Evolutionary conservation across 1,139 yeast species (phyloP).

Genomic region (Scheffersomyces titani): DNA sequence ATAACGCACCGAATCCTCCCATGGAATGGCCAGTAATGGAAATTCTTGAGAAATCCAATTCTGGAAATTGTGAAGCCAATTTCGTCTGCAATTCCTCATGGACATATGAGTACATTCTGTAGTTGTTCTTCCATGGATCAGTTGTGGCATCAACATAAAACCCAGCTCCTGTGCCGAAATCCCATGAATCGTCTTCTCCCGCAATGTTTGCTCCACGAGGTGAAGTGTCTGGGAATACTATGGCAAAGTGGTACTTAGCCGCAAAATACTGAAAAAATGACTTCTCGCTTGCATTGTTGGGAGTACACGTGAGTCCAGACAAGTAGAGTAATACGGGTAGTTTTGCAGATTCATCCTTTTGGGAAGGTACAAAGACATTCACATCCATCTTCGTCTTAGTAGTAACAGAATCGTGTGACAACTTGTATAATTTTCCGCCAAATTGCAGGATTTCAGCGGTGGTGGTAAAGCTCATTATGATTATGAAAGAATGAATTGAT

Average conservation of each 20-base stretch:
- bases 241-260: slow-evolving; percentile 76
- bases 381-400: slow-evolving; percentile 81
- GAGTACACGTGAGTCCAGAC: slow-evolving; percentile 92
- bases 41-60: slow-evolving; percentile 58
- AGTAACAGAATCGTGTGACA: slow-evolving; percentile 66
- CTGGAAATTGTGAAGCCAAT: slow-evolving; percentile 47
- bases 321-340: slow-evolving; percentile 79
- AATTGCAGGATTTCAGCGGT: slow-evolving; percentile 63
- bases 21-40: slow-evolving; percentile 93
- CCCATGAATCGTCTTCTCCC: slow-evolving; percentile 85
- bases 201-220: slow-evolving; percentile 87
- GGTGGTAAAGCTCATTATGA: slow-evolving; percentile 50
- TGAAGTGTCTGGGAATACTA: slow-evolving; percentile 94
- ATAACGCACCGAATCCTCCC: slow-evolving; percentile 96
- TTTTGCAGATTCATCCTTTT: slow-evolving; percentile 20
- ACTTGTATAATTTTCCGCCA: slow-evolving; percentile 76
- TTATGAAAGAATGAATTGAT: background rate
- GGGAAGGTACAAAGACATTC: slow-evolving; percentile 77
- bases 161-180: slow-evolving; percentile 95
- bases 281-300: slow-evolving; percentile 93
- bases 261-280: slow-evolving; percentile 87
- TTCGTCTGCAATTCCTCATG: slow-evolving; percentile 66
- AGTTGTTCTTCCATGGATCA: slow-evolving; percentile 70
- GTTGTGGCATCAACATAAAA: slow-evolving; percentile 85
- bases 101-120: slow-evolving; percentile 85